A percentile compares a stretch with the other conserved stretches of the same genome.
These are phyloP conservation scores for Piper betle DNA, from an alignment of 164 flowering plant genomes.

Conservation along the genomic window DNA sequence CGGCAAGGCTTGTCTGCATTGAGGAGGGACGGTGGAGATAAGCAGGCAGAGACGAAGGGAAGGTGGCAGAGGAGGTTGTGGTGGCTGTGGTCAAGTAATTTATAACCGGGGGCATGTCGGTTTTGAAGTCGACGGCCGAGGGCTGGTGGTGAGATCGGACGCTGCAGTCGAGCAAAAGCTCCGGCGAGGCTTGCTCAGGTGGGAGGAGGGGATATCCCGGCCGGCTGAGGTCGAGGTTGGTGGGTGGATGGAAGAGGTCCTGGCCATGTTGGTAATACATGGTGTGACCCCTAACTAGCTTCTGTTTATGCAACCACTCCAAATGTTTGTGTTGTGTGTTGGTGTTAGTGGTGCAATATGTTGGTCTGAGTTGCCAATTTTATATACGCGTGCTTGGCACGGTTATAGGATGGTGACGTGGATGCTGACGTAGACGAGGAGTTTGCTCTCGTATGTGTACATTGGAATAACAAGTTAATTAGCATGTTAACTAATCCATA, in stretches of 20 bases:
- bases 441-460: slow-evolving; percentile 4
- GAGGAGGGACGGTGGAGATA: slow-evolving; percentile 18
- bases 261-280: background rate
- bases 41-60: slow-evolving; percentile 29
- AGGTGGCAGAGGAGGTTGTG: slow-evolving; percentile 18
- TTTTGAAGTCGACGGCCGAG: slow-evolving; percentile 6
- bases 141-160: slow-evolving; percentile 7
- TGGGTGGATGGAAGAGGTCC: slow-evolving; percentile 12
- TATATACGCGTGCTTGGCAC: background rate
- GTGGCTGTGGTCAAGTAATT: background rate
- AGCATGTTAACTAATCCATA: too few relatives aligned
- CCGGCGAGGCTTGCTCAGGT: background rate
- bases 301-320: too few relatives aligned
- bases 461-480: too few relatives aligned
- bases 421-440: slow-evolving; percentile 10
- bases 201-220: background rate
- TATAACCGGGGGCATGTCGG: background rate
- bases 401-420: slow-evolving; percentile 10
- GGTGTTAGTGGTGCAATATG: background rate
- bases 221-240: background rate
- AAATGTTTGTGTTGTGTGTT: background rate
- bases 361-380: background rate
- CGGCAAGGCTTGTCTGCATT: slow-evolving; percentile 6
- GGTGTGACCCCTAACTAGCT: background rate
- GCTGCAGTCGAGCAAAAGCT: background rate